Percentiles rank a stretch among this genome's conserved stretches.
Evolutionary conservation across 805 yeast genomes (phyloP).

Genomic region (Saturnispora bothae): DNA sequence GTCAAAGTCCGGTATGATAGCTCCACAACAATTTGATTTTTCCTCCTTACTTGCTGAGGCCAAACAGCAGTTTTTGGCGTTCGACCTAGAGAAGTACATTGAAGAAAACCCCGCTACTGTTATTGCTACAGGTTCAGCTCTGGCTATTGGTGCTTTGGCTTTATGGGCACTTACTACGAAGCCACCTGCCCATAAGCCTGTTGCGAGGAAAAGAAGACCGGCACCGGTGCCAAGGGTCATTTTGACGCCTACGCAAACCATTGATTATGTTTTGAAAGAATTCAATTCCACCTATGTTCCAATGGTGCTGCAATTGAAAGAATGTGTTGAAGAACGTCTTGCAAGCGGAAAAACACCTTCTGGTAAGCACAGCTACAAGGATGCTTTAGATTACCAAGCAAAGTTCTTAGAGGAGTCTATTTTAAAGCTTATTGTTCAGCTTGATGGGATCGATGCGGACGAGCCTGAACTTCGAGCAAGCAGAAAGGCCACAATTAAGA

Average conservation of each 20-base stretch:
- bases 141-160: too few relatives aligned
- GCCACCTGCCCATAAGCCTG: background rate
- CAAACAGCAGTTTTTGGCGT: too few relatives aligned
- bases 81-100: background rate
- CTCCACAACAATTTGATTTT: too few relatives aligned
- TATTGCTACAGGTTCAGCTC: too few relatives aligned
- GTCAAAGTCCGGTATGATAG: too few relatives aligned
- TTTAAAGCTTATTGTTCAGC: conserved; percentile 51
- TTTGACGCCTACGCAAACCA: conserved; percentile 12
- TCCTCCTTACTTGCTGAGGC: too few relatives aligned
- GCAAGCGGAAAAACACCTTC: conserved; percentile 1
- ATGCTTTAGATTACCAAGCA: conserved; percentile 33
- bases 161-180: background rate
- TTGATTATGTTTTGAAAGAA: conserved; percentile 2
- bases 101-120: background rate
- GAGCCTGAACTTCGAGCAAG: conserved; percentile 41
- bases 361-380: conserved; percentile 15
- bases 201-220: conserved; percentile 5
- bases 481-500: conserved; percentile 50
- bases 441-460: conserved; percentile 47
- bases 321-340: conserved; percentile 3
- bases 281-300: conserved; percentile 1
- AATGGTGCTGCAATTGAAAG: background rate
- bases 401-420: conserved; percentile 58
- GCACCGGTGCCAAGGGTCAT: conserved; percentile 17